phyloP scores from a whole-genome alignment of 2,329 filamentous ascomycete species.

The Pezicula radicicola region DNA sequence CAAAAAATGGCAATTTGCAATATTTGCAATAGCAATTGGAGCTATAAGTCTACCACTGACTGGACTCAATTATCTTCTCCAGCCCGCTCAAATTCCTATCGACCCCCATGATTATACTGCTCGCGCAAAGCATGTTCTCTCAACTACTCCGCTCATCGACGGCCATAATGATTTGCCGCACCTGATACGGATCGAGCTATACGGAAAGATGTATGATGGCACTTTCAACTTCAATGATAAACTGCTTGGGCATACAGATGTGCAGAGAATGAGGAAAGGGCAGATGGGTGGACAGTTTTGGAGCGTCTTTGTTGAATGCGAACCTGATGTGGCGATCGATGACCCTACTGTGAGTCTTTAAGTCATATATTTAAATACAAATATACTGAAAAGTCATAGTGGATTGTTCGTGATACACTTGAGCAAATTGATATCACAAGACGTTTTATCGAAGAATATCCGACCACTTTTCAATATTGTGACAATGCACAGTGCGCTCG shows the following conservation, averaged over 20 bases:
- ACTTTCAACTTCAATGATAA: slow-evolving; percentile 17
- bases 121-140: slow-evolving; percentile 15
- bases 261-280: slow-evolving; percentile 23
- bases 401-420: slow-evolving; percentile 45
- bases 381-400: slow-evolving; percentile 1
- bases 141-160: slow-evolving; percentile 27
- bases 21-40: neutral
- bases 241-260: slow-evolving; percentile 25
- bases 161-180: slow-evolving; percentile 31
- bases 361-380: neutral
- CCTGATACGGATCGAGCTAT: slow-evolving; percentile 22
- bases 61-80: neutral
- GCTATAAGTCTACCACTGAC: neutral
- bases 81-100: neutral
- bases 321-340: slow-evolving; percentile 12
- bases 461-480: slow-evolving; percentile 20
- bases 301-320: slow-evolving; percentile 27
- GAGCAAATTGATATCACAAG: slow-evolving; percentile 56
- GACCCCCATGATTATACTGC: slow-evolving; percentile 5
- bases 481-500: slow-evolving; percentile 16
- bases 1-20: neutral
- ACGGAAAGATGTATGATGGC: slow-evolving; percentile 27
- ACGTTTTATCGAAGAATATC: slow-evolving; percentile 39
- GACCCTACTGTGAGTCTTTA: slow-evolving; percentile 13
- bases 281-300: slow-evolving; percentile 29